Conservation (phyloP, 2,329 filamentous ascomycete species). For the Leptodontidium sp. region DNA sequence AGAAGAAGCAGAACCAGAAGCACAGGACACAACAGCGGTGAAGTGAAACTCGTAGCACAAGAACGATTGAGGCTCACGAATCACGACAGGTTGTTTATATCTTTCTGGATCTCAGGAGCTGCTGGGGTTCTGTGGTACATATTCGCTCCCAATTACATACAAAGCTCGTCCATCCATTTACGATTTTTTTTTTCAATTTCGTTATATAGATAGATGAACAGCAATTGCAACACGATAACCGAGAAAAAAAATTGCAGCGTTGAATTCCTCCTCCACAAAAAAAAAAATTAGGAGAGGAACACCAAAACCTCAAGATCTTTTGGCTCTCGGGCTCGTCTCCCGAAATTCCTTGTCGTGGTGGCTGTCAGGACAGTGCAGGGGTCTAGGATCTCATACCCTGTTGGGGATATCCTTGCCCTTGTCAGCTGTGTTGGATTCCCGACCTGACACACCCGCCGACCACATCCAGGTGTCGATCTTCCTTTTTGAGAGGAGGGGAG, state of each 20-base stretch:
- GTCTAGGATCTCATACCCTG: not conserved
- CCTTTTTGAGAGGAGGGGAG: not conserved
- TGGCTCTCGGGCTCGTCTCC: constrained; percentile 19
- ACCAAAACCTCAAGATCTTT: not conserved
- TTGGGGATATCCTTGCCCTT: not conserved
- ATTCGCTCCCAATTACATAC: too few relatives aligned
- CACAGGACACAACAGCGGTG: constrained; percentile 8
- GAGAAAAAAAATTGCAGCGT: not conserved
- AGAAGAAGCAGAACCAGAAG: not conserved
- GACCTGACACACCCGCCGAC: constrained; percentile 25
- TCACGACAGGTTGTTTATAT: not conserved
- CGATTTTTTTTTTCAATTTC: too few relatives aligned
- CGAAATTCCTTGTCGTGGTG: constrained; percentile 3
- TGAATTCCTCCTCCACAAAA: not conserved
- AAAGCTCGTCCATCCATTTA: too few relatives aligned
- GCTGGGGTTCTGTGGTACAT: too few relatives aligned
- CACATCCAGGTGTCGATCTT: constrained; percentile 25
- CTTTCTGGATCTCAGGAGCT: too few relatives aligned
- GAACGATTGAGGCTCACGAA: not conserved
- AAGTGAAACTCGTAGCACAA: not conserved
- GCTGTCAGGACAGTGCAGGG: not conserved
- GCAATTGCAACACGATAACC: not conserved
- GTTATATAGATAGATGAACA: too few relatives aligned
- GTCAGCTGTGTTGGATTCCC: not conserved
- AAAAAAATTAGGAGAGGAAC: not conserved